Evolutionary conservation across 306 rosid genomes (phyloP).

Genomic region (Castanospermum australe): DNA sequence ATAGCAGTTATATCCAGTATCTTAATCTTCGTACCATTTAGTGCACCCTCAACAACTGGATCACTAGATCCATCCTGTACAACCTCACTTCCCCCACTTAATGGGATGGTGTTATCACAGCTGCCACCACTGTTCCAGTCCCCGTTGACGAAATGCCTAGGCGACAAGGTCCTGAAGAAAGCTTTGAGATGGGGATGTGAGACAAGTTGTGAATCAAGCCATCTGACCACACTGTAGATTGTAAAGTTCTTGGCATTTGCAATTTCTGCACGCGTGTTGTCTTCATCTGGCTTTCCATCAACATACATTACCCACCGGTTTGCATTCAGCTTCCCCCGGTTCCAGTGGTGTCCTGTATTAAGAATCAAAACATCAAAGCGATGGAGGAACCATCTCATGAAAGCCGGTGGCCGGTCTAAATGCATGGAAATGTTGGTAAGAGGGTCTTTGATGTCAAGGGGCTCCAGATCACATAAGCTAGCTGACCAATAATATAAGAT

Average conservation of each 20-base stretch:
- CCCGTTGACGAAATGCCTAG: slow-evolving; percentile 79
- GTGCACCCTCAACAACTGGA: slow-evolving; percentile 54
- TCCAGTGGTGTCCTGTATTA: slow-evolving; percentile 97
- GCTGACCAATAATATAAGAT: slow-evolving; percentile 94
- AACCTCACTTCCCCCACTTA: slow-evolving; percentile 66
- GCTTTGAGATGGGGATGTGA: slow-evolving; percentile 65
- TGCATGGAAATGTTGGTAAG: slow-evolving; percentile 76
- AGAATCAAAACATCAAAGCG: slow-evolving; percentile 78
- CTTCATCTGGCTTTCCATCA: slow-evolving; percentile 62
- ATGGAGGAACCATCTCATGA: slow-evolving; percentile 63
- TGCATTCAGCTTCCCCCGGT: slow-evolving; percentile 73
- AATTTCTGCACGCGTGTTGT: slow-evolving; percentile 53
- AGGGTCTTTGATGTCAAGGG: slow-evolving; percentile 50
- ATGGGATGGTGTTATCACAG: slow-evolving; percentile 71
- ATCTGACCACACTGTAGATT: slow-evolving; percentile 56
- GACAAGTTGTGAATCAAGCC: slow-evolving; percentile 79
- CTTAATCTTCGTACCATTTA: slow-evolving; percentile 78
- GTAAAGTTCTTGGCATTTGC: slow-evolving; percentile 73
- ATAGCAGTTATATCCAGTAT: slow-evolving; percentile 79
- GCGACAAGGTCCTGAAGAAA: slow-evolving; percentile 89
- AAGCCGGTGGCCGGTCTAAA: slow-evolving; percentile 86
- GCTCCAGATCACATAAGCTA: slow-evolving; percentile 77
- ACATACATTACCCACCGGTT: slow-evolving; percentile 86
- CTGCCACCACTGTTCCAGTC: slow-evolving; percentile 95
- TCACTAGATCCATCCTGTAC: slow-evolving; percentile 67